These are phyloP conservation scores for Teratosphaeria pseudoeucalypti DNA, from an alignment of 2,329 filamentous ascomycete species.

Conservation along the genomic window DNA sequence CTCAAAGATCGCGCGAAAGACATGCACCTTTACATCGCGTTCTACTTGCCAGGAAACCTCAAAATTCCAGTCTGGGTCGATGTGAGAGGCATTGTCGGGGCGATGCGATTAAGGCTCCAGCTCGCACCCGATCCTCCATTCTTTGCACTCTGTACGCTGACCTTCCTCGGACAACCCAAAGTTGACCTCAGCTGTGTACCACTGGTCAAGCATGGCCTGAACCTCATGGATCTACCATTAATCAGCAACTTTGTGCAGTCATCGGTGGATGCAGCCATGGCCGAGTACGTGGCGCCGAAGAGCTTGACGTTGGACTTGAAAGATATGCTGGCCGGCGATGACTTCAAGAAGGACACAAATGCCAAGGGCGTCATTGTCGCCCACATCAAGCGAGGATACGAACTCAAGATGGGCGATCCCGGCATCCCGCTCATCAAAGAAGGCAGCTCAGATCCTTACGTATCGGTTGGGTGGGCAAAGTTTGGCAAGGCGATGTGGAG, in stretches of 20 bases:
- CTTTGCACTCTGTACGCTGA: constrained; percentile 63
- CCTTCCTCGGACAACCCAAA: constrained; percentile 65
- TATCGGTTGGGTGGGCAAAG: constrained; percentile 66
- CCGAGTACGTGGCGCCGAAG: constrained; percentile 67
- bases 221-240: constrained; percentile 65
- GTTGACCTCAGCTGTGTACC: constrained; percentile 61
- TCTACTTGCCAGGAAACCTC: constrained; percentile 52
- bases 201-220: constrained; percentile 56
- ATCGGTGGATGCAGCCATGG: constrained; percentile 61
- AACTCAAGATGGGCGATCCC: constrained; percentile 62
- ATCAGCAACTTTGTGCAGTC: constrained; percentile 68
- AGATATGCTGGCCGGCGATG: constrained; percentile 66
- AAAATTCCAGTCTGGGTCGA: constrained; percentile 64
- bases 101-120: constrained; percentile 58
- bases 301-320: constrained; percentile 64
- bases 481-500: constrained; percentile 60
- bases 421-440: constrained; percentile 48
- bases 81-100: constrained; percentile 60
- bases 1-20: constrained; percentile 57
- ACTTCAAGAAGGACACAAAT: constrained; percentile 66
- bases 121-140: constrained; percentile 68
- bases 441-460: constrained; percentile 59
- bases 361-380: constrained; percentile 56
- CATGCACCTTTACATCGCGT: constrained; percentile 60
- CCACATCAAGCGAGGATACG: constrained; percentile 55